These are phyloP conservation scores for Delitschia confertaspora DNA, from an alignment of 495 filamentous ascomycete genomes.

Conservation along the genomic window DNA sequence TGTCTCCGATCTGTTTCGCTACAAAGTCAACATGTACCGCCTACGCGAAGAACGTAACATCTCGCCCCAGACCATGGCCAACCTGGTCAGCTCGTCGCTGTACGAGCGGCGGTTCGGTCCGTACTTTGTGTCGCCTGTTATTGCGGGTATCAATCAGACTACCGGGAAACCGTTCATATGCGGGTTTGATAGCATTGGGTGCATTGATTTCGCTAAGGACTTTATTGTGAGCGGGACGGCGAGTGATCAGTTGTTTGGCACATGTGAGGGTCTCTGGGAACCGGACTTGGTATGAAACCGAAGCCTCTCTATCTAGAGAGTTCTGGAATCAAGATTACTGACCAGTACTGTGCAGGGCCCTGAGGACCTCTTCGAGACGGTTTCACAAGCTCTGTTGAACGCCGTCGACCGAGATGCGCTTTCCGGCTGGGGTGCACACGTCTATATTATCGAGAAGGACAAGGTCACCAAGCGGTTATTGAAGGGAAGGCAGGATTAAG, in stretches of 20 bases:
- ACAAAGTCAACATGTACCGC: slow-evolving; percentile 99
- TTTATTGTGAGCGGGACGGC: slow-evolving; percentile 97
- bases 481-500: slow-evolving; percentile 72
- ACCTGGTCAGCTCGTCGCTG: slow-evolving; percentile 79
- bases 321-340: not conserved
- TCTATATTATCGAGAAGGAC: slow-evolving; percentile 99
- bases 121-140: slow-evolving; percentile 88
- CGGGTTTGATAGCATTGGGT: slow-evolving; percentile 98
- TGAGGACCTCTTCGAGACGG: slow-evolving; percentile 95
- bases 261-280: slow-evolving; percentile 97
- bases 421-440: slow-evolving; percentile 95
- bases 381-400: slow-evolving; percentile 93
- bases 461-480: slow-evolving; percentile 97
- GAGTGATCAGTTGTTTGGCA: slow-evolving; percentile 94
- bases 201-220: slow-evolving; percentile 98
- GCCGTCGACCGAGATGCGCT: slow-evolving; percentile 93
- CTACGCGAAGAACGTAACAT: slow-evolving; percentile 95
- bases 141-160: slow-evolving; percentile 88
- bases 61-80: slow-evolving; percentile 86
- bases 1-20: slow-evolving; percentile 93
- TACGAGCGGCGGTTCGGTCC: slow-evolving; percentile 96
- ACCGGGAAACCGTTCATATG: slow-evolving; percentile 93
- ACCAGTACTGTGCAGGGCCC: slow-evolving; percentile 49
- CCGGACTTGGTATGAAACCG: slow-evolving; percentile 68
- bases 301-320: not conserved